Base-by-base conservation (phyloP, 495 filamentous ascomycete species). In the Xylona heveae region DNA sequence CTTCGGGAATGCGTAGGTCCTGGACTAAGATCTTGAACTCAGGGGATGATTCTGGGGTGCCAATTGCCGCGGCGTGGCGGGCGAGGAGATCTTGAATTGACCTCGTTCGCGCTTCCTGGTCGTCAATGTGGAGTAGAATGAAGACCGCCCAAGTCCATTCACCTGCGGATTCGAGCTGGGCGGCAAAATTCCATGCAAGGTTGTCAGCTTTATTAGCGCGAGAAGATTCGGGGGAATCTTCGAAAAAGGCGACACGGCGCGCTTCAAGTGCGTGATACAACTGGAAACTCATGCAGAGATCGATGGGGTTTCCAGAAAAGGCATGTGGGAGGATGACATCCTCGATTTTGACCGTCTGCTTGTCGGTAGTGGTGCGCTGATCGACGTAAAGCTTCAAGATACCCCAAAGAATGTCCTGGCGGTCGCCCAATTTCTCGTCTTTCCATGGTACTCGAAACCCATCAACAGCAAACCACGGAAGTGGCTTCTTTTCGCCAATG, bases 351-450 rank as follows among this genome's bases (percentile, higher is more conserved):
- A 27, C 19, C 19, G 15, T 23, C 19, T 25, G 8, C 14, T 47
- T 46, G 19, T 39, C 38, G n/a, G 50, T 50, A 33, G 49, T 49
- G 1, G 54, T 41, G 9, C 53, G 36, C 1, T 41, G 43, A 9
- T 64, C 62, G 6, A 79, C 63, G 49, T 80, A 84, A 14, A 82
- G 56, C 46, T 78, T 81, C 21, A 94, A 53, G 0, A 97, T 62
- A 10, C 77, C 72, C 78, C 81, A 91, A 9, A 93, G 61, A 5
- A 88, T 58, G 47, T 85, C 82, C 44, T 84, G 66, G 19, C 68
- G 69, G 37, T 65, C 51, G 7, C 61, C 52, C n/a, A 42, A 40
- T n/a, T 62, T 48, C 13, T 49, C 40, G 37, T 69, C 58, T 3
- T 58, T 44, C 55, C 64, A 67, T 17, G 56, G 48, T 17, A 50